phyloP scores from a whole-genome alignment of 371 early-diverging fungal species.

The Mortierella sp. region DNA sequence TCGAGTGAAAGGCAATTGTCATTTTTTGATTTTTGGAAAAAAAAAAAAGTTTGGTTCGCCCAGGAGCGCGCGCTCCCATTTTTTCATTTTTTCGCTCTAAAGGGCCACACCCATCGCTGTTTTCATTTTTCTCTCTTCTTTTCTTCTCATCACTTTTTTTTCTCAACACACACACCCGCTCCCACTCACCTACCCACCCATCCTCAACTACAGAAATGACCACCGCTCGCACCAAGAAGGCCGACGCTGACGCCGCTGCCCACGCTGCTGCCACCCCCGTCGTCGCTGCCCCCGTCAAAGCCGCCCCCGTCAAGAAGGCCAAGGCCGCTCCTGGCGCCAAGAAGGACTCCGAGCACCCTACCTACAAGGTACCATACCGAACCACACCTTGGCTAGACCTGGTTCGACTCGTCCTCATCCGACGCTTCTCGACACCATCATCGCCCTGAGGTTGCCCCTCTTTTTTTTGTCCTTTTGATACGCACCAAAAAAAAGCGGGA shows the following conservation, averaged over 20 bases:
- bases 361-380: conserved; percentile 45
- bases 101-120: background rate
- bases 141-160: background rate
- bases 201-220: conserved; percentile 18
- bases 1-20: background rate
- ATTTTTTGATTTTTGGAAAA: background rate
- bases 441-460: background rate
- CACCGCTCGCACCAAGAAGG: conserved; percentile 32
- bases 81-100: background rate
- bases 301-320: conserved; percentile 34
- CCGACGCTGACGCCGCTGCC: conserved; percentile 23
- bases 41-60: background rate
- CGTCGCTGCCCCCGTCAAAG: conserved; percentile 30
- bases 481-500: background rate
- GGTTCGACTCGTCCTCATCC: background rate
- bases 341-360: conserved; percentile 55
- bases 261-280: conserved; percentile 26
- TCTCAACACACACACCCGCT: background rate
- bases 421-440: background rate
- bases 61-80: background rate
- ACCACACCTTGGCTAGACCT: background rate
- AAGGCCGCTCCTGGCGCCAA: conserved; percentile 33
- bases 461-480: conserved; percentile 3
- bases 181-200: background rate
- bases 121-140: background rate